Conservation (phyloP, 202 grass and related monocot genomes). For the Schoenoplectus triqueter region DNA sequence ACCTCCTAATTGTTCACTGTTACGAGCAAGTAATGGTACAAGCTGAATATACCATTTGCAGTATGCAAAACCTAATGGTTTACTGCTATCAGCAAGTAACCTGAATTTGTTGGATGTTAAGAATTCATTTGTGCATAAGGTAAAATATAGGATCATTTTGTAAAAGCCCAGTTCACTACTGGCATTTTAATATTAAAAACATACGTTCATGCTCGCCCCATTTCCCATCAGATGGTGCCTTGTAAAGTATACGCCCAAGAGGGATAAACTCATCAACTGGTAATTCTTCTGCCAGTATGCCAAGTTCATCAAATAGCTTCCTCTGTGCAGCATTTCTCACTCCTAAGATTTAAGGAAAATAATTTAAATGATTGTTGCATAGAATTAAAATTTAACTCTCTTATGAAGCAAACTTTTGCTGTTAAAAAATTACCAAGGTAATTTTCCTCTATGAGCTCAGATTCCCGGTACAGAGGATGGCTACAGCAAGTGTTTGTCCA, state of each 20-base stretch:
- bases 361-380: neutral
- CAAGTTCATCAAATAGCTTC: slow-evolving; percentile 90
- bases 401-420: neutral
- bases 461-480: slow-evolving; percentile 96
- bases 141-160: neutral
- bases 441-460: slow-evolving; percentile 92
- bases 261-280: slow-evolving; percentile 86
- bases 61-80: slow-evolving; percentile 5
- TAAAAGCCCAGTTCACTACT: neutral
- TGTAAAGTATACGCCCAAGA: slow-evolving; percentile 93
- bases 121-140: neutral
- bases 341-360: slow-evolving; percentile 45
- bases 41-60: neutral
- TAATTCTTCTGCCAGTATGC: slow-evolving; percentile 76
- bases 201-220: slow-evolving; percentile 96
- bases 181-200: slow-evolving; percentile 26
- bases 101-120: neutral
- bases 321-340: slow-evolving; percentile 96
- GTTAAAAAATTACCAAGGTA: slow-evolving; percentile 62
- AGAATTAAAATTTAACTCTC: neutral
- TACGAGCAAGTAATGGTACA: neutral
- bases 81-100: neutral
- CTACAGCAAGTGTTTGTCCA: slow-evolving; percentile 99
- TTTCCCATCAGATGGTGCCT: slow-evolving; percentile 92
- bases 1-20: slow-evolving; percentile 15